Base-by-base conservation (phyloP, 306 rosid species). In the Malus sylvestris region DNA sequence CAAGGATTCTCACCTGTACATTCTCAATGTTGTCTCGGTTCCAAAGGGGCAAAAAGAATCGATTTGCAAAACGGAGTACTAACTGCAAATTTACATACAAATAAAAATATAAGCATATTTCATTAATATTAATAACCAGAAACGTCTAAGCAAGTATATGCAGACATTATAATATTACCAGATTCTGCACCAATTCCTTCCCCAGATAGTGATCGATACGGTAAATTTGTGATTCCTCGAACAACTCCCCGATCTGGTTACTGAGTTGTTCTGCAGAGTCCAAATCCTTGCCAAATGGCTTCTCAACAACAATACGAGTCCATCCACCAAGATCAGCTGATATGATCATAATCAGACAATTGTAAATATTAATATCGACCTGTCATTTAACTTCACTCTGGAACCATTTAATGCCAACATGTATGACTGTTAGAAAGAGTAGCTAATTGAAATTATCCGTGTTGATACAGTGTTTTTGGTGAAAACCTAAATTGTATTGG, bases 141-240 rank as follows among this genome's bases (percentile, higher is more conserved):
- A 74, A 70, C 6, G 13, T 30, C 40, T 68, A 64, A 77, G 61
- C 33, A 23, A 69, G 59, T 35, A 66, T 73, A 64, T 63, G 81
- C 30, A 67, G 25, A 68, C 23, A 57, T 20, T 20, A 29, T 69
- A 76, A 71, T 27, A 72, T 79, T 91, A 95, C 99, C 99, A 95
- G 72, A 82, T 95, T 95, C 87, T 95, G 99, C 73, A 95, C 99
- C 79, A 95, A 71, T 73, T 95, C 99, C 85, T 95, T 95, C 74
- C 99, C 99, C 90, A 95, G 58, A 84, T 95, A 95, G 84, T 95
- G 99, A 86, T 95, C 99, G 70, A 95, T 95, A 72, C 97, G 99
- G 78, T 91, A 95, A 82, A 95, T 89, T 81, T 95, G 98, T 3
- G 93, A 83, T 78, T 95, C 99, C 3, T 89, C 91, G 61, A 95